phyloP scores from a whole-genome alignment of 768 basidiomycete genomes.

The Lepiota subincarnata region DNA sequence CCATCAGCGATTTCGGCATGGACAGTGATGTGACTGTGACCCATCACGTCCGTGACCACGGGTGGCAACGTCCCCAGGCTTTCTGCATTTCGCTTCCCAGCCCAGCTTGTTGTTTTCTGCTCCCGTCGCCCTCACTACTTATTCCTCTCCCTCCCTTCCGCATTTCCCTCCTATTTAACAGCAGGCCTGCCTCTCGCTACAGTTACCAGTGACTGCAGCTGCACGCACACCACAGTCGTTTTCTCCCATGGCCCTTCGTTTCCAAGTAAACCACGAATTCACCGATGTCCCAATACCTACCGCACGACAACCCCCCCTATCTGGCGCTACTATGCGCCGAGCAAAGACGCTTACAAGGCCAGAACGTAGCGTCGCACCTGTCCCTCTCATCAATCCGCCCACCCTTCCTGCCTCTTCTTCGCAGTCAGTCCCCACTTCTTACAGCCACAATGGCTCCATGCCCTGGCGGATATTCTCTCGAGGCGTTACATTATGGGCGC shows the following conservation, averaged over 20 bases:
- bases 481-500: constrained; percentile 89
- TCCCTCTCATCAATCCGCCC: constrained; percentile 89
- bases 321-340: constrained; percentile 66
- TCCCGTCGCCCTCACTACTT: neutral
- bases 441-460: constrained; percentile 41
- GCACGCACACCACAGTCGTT: constrained; percentile 21
- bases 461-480: constrained; percentile 82
- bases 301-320: constrained; percentile 46
- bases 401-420: constrained; percentile 25
- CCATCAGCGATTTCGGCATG: neutral
- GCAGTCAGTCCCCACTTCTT: constrained; percentile 27
- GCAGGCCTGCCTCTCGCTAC: constrained; percentile 25
- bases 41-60: constrained; percentile 5
- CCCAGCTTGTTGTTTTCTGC: constrained; percentile 9
- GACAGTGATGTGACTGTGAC: constrained; percentile 13
- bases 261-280: constrained; percentile 47
- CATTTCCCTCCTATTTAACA: constrained; percentile 12
- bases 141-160: constrained; percentile 3
- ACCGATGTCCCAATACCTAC: constrained; percentile 71
- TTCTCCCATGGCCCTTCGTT: constrained; percentile 50
- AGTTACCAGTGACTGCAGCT: constrained; percentile 18
- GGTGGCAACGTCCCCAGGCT: constrained; percentile 7
- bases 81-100: constrained; percentile 17
- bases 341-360: constrained; percentile 97
- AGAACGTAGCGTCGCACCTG: constrained; percentile 90